Evolutionary conservation across 1,284 basidiomycete species (phyloP), one percentile per base, ranked within the genome.

Genomic region (Microbotryum violaceum): DNA sequence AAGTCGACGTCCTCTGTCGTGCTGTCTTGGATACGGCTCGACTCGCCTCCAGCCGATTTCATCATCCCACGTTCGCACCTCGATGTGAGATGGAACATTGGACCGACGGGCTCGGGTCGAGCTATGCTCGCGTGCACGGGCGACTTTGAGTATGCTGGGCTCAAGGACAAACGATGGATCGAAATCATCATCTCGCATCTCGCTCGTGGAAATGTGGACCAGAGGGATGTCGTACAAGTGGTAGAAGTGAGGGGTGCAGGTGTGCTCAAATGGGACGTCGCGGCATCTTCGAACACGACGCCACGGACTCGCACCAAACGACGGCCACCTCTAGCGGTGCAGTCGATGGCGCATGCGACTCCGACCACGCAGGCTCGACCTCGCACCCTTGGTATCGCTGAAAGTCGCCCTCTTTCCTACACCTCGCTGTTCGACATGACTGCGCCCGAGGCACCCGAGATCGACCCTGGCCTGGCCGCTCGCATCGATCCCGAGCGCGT

Each of bases 401-500:
- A 51, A 9, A 23, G 46, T 1, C 49, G 63, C 3, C 56, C 63
- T 3, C 66, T 61, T 1, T 50, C 51, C 33, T 65, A 58, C 51
- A 60, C 56, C 12, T 58, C 58, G 1, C 54, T 67, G 3, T 67
- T 67, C 58, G 63, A 67, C 54, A 65, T 58, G 4, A 56, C 61
- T 4, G 56, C 58, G 6, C 66, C 66, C 5, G 45, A 56, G 2
- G 54, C 58, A 3, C 65, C 55, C 20, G 57, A 53, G 6, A 45
- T 64, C 49, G 55, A 57, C 20, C 25, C 54, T 21, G 54, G 21
- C 5, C 20, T 45, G 20, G 33, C 45, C 9, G 59, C 56, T 33
- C 57, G 31, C 33, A 18, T 47, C 9, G 9, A 14, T 8, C 29
- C 33, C 8, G 33, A 27, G 9, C 20, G 25, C 4, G 25, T 21